Evolutionary conservation across 345 rosid species (phyloP), one percentile per base, ranked within the genome.

Genomic region (Eucalyptus sp.): DNA sequence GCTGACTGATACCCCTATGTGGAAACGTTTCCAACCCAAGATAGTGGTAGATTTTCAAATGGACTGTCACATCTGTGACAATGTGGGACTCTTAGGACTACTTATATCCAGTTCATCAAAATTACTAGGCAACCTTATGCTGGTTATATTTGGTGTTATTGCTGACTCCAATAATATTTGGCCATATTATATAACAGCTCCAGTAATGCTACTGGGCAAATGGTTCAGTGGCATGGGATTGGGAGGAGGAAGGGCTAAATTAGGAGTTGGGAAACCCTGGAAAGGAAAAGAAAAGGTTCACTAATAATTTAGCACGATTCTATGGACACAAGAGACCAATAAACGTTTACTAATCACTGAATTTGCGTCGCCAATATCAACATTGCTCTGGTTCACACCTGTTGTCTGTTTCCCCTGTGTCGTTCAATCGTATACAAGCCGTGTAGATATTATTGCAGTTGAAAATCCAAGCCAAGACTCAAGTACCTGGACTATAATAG

Each of bases 401-500:
- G 46, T 17, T 41, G 2, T 2, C 50, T 54, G 88, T 50, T 68
- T 33, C 80, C 80, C 60, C 60, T 3, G 60, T 54, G 68, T 56
- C 24, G 7, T 17, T 56, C 33, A 54, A 51, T 14, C 13, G 20
- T 25, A 50, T 41, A 86, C 64, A 33, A 54, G 56, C 9, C 16
- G 50, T 1, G 3, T n/a, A 7, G 41, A 66, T 66, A 56, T 85
- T 3, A 50, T 50, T 86, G 43, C 80, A 68, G 80, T 33, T 68
- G 80, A 33, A 33, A 68, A 18, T 68, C 13, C 13, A 24, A 87
- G 50, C 79, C 88, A 43, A 58, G 60, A 44, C 56, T 17, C 46
- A 22, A 56, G 27, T 90, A 95, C 97, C 95, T 96, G 98, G 88
- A 95, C 62, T 49, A 89, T 89, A 87, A 51, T 93, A 88, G 95